Percentiles rank a stretch among this genome's conserved stretches.
phyloP scores from a whole-genome alignment of 345 rosid genomes.

The Salix caprea region DNA sequence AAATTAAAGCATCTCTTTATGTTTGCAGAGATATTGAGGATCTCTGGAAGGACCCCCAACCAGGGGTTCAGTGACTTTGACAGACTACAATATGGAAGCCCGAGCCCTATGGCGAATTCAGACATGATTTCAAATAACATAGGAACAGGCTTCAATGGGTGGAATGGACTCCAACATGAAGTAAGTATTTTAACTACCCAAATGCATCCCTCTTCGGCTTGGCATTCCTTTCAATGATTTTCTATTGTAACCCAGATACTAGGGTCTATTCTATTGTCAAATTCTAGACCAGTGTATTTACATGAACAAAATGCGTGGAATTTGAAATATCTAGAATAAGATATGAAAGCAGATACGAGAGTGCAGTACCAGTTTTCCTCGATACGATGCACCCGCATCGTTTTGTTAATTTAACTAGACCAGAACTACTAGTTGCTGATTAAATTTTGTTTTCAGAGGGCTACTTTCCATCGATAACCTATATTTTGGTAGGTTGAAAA shows the following conservation, averaged over 20 bases:
- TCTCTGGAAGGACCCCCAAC: constrained; percentile 68
- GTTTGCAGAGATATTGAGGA: constrained; percentile 66
- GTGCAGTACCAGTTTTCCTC: not conserved
- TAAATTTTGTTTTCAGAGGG: constrained; percentile 4
- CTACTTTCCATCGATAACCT: not conserved
- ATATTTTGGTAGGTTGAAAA: not conserved
- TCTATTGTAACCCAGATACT: not conserved
- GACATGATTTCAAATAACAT: constrained; percentile 58
- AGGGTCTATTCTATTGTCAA: not conserved
- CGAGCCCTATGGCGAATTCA: constrained; percentile 95
- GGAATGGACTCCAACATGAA: constrained; percentile 74
- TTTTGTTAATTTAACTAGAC: not conserved
- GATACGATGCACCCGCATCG: not conserved
- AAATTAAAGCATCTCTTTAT: not conserved
- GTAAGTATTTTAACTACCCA: constrained; percentile 27
- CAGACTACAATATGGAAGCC: constrained; percentile 71
- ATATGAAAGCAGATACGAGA: not conserved
- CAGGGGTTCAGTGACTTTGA: constrained; percentile 77
- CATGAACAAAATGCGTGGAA: not conserved
- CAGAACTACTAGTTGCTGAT: not conserved
- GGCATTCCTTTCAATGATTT: not conserved
- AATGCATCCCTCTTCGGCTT: not conserved
- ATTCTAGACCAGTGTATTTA: not conserved
- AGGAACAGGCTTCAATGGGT: constrained; percentile 56
- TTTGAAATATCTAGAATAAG: not conserved